Evolutionary conservation across 257 asterid genomes (phyloP).

Genomic region (Ehretia macrophylla): DNA sequence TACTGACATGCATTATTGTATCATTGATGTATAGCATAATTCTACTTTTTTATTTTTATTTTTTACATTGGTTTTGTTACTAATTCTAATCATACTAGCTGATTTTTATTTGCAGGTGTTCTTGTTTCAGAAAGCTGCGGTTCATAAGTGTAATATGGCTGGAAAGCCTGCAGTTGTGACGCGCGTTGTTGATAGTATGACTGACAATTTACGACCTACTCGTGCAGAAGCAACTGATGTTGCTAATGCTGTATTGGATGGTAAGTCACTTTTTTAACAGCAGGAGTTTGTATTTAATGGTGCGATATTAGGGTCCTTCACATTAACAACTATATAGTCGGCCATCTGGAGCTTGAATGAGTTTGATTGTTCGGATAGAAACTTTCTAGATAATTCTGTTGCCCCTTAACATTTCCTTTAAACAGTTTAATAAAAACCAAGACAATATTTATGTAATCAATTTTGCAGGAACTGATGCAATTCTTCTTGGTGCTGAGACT

Average conservation of each 20-base stretch:
- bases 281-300: not conserved
- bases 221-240: slow-evolving; percentile 99
- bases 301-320: not conserved
- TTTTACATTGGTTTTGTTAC: no score
- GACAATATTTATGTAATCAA: not conserved
- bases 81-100: no score
- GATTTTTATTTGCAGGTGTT: slow-evolving; percentile 55
- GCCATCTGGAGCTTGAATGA: not conserved
- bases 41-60: no score
- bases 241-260: slow-evolving; percentile 93
- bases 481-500: slow-evolving; percentile 98
- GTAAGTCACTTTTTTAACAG: slow-evolving; percentile 28
- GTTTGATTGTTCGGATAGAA: not conserved
- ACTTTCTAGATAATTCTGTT: no score
- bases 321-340: not conserved
- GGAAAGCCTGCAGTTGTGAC: slow-evolving; percentile 93
- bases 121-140: slow-evolving; percentile 80
- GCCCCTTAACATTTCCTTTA: not conserved
- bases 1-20: no score
- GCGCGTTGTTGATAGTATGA: slow-evolving; percentile 96
- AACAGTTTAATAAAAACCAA: not conserved
- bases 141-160: slow-evolving; percentile 90
- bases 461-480: slow-evolving; percentile 86
- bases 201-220: slow-evolving; percentile 87
- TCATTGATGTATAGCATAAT: no score